Percentiles rank a stretch among this genome's conserved stretches.
These are phyloP conservation scores for Manihot esculenta DNA, from an alignment of 441 rosid genomes.

Conservation along the genomic window DNA sequence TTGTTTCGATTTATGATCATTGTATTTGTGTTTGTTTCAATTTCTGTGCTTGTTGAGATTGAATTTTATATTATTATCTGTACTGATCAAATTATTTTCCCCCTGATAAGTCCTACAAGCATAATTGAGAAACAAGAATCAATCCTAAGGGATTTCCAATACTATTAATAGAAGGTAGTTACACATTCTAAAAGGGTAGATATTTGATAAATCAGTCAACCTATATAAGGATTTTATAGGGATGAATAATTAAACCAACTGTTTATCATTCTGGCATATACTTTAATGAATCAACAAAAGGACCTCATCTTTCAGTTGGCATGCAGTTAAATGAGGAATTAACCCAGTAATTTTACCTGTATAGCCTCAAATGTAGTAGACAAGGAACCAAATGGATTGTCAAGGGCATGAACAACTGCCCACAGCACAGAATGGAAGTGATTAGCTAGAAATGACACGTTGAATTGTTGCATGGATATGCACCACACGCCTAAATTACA, in stretches of 20 bases:
- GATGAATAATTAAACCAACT: background rate
- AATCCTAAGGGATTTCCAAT: background rate
- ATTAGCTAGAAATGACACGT: slow-evolving; percentile 28
- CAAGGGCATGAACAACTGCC: slow-evolving; percentile 56
- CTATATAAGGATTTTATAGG: background rate
- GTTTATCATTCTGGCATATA: background rate
- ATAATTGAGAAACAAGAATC: background rate
- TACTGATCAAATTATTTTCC: too few relatives aligned
- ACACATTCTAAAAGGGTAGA: background rate
- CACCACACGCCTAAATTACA: slow-evolving; percentile 63
- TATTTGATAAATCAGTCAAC: background rate
- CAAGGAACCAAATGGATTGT: slow-evolving; percentile 58
- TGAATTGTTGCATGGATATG: slow-evolving; percentile 54
- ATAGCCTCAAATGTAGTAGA: slow-evolving; percentile 62
- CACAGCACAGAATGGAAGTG: slow-evolving; percentile 38
- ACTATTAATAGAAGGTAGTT: background rate
- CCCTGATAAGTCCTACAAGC: too few relatives aligned
- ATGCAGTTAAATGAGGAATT: background rate
- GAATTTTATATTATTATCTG: too few relatives aligned
- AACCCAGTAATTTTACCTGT: slow-evolving; percentile 35
- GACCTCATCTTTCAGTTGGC: background rate
- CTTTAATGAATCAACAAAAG: background rate
- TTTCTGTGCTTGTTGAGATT: too few relatives aligned
- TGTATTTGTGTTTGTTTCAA: too few relatives aligned
- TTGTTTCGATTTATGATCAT: too few relatives aligned